Percentiles rank a stretch among this genome's conserved stretches.
Conservation (phyloP, 1,139 yeast genomes). For the Diutina scorzettiae region DNA sequence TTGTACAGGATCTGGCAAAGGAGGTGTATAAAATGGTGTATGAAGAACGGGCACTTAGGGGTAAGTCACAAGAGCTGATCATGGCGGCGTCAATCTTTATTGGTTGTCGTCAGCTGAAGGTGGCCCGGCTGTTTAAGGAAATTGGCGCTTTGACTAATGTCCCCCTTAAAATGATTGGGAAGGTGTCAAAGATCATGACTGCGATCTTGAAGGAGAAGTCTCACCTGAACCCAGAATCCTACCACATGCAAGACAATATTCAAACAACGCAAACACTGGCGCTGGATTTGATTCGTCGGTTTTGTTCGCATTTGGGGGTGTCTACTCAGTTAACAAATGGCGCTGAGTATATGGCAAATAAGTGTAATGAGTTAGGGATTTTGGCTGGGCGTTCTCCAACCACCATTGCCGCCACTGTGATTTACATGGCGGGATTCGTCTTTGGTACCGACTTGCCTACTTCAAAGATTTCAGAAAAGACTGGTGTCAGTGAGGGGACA, state of each 20-base stretch:
- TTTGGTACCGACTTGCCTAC: conserved; percentile 67
- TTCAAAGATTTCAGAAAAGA: conserved; percentile 74
- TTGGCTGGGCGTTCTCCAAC: conserved; percentile 96
- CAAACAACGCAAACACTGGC: conserved; percentile 87
- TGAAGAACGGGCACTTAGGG: conserved; percentile 78
- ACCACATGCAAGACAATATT: conserved; percentile 41
- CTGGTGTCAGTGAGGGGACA: conserved; percentile 98
- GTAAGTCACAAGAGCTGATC: conserved; percentile 85
- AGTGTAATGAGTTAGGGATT: conserved; percentile 84
- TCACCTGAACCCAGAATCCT: conserved; percentile 30
- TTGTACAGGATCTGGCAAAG: conserved; percentile 95
- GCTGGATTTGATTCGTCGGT: conserved; percentile 89
- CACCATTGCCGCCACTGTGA: conserved; percentile 95
- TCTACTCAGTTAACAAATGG: conserved; percentile 80
- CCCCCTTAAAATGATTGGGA: conserved; percentile 88
- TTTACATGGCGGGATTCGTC: conserved; percentile 80
- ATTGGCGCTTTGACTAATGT: conserved; percentile 93
- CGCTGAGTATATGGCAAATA: conserved; percentile 84
- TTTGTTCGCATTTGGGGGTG: conserved; percentile 89
- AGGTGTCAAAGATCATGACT: conserved; percentile 73
- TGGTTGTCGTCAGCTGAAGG: conserved; percentile 91
- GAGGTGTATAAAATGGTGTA: conserved; percentile 89
- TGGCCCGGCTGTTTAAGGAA: conserved; percentile 91
- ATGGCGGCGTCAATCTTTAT: conserved; percentile 95
- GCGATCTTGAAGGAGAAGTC: conserved; percentile 61